Percentiles rank a stretch among this genome's conserved stretches.
These are phyloP conservation scores for Hygrocybe punicea DNA, from an alignment of 768 basidiomycete species.

Conservation along the genomic window DNA sequence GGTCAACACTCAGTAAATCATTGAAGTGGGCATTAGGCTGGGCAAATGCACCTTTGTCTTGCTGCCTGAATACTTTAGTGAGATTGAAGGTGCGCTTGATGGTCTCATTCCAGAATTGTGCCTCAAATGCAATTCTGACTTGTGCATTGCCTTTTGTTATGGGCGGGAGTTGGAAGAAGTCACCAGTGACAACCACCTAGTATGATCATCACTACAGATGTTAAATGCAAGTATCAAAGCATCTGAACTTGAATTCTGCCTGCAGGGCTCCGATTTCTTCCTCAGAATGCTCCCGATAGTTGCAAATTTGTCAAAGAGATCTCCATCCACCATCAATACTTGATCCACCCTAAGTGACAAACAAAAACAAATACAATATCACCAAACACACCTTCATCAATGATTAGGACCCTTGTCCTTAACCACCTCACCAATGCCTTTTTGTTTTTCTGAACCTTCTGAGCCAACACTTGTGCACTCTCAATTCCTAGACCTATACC, in stretches of 20 bases:
- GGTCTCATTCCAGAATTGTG: constrained; percentile 66
- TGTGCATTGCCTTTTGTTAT: constrained; percentile 57
- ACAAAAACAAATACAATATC: background rate
- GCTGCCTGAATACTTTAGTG: constrained; percentile 93
- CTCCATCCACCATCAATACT: constrained; percentile 98
- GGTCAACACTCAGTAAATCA: constrained; percentile 1
- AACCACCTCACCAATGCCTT: constrained; percentile 80
- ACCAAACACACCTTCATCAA: constrained; percentile 64
- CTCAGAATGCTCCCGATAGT: constrained; percentile 63
- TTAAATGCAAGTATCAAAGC: background rate
- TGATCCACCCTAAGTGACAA: background rate
- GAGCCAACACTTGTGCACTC: constrained; percentile 53
- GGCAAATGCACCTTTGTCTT: constrained; percentile 67
- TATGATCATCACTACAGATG: background rate
- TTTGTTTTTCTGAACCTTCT: constrained; percentile 74
- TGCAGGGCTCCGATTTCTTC: constrained; percentile 66
- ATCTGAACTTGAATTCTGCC: constrained; percentile 83
- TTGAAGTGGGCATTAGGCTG: background rate
- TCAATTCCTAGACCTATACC: constrained; percentile 86
- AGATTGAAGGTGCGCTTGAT: constrained; percentile 86
- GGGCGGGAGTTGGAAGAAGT: constrained; percentile 98
- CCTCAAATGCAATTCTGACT: constrained; percentile 92
- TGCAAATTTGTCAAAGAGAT: constrained; percentile 87
- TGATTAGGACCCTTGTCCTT: constrained; percentile 78
- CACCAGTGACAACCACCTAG: constrained; percentile 88